Evolutionary conservation across 805 yeast species (phyloP).

Genomic region (Vanderwaltozyma polyspora): DNA sequence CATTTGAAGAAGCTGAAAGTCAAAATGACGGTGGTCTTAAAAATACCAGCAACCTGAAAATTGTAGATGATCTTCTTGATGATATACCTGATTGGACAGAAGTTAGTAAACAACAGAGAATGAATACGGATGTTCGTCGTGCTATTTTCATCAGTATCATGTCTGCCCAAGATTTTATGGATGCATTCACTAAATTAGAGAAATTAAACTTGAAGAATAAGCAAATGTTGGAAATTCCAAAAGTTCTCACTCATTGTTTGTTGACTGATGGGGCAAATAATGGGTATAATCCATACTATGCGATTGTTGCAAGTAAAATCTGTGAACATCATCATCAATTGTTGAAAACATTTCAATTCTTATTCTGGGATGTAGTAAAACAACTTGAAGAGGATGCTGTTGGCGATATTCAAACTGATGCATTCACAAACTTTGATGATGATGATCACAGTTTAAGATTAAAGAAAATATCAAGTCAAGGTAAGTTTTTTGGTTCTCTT

Average conservation of each 20-base stretch:
- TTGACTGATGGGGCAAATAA: slow-evolving; percentile 48
- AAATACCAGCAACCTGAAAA: slow-evolving; percentile 26
- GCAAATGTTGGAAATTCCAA: slow-evolving; percentile 81
- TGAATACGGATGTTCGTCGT: slow-evolving; percentile 91
- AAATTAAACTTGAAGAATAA: slow-evolving; percentile 65
- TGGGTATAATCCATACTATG: slow-evolving; percentile 82
- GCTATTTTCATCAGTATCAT: slow-evolving; percentile 89
- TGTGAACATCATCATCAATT: slow-evolving; percentile 58
- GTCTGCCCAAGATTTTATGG: slow-evolving; percentile 89
- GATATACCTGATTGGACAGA: slow-evolving; percentile 78
- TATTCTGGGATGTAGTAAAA: slow-evolving; percentile 76
- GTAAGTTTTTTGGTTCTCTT: slow-evolving; percentile 68
- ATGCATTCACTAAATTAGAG: slow-evolving; percentile 73
- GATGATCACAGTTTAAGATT: slow-evolving; percentile 35
- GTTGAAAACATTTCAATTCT: slow-evolving; percentile 78
- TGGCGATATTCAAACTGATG: slow-evolving; percentile 22
- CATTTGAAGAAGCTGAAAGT: slow-evolving; percentile 17
- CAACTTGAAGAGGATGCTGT: slow-evolving; percentile 43
- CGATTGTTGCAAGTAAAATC: slow-evolving; percentile 62
- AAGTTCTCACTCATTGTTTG: slow-evolving; percentile 76
- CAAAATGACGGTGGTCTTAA: slow-evolving; percentile 11
- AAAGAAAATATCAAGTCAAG: slow-evolving; percentile 56
- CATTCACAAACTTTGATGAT: slow-evolving; percentile 34
- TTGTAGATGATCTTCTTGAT: slow-evolving; percentile 52
- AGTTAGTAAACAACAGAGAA: slow-evolving; percentile 73